Conservation (phyloP, 257 asterid genomes). For the Salvia hispanica region DNA sequence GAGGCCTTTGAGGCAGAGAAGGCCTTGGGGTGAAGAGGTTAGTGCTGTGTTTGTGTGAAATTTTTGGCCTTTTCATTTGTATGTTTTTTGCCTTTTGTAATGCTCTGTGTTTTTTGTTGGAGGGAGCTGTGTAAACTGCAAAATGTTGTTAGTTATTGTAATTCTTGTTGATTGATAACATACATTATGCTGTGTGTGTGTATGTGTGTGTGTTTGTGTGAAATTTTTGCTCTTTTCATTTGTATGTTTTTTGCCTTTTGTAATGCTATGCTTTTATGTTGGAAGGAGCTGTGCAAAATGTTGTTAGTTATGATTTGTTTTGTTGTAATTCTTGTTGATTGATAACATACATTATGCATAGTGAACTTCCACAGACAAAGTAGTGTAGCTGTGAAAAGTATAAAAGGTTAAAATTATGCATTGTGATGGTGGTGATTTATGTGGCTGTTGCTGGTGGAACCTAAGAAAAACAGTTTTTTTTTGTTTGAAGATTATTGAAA, state of each 20-base stretch:
- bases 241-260: slow-evolving; percentile 9
- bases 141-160: background rate
- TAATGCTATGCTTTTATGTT: too few relatives aligned
- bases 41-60: slow-evolving; percentile 31
- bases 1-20: slow-evolving; percentile 86
- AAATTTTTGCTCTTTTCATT: too few relatives aligned
- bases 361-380: background rate
- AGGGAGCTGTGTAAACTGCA: slow-evolving; percentile 1
- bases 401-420: background rate
- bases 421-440: slow-evolving; percentile 7
- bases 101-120: slow-evolving; percentile 7
- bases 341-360: background rate
- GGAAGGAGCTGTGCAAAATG: too few relatives aligned
- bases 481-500: slow-evolving; percentile 13
- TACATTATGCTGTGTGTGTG: background rate
- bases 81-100: background rate
- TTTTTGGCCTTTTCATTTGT: too few relatives aligned
- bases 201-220: too few relatives aligned
- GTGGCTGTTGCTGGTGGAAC: background rate
- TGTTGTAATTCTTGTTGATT: too few relatives aligned
- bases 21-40: slow-evolving; percentile 98
- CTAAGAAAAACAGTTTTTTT: too few relatives aligned
- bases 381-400: background rate
- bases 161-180: too few relatives aligned
- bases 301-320: too few relatives aligned